phyloP scores from a whole-genome alignment of 2,329 filamentous ascomycete species.

The Aureobasidium namibiae region DNA sequence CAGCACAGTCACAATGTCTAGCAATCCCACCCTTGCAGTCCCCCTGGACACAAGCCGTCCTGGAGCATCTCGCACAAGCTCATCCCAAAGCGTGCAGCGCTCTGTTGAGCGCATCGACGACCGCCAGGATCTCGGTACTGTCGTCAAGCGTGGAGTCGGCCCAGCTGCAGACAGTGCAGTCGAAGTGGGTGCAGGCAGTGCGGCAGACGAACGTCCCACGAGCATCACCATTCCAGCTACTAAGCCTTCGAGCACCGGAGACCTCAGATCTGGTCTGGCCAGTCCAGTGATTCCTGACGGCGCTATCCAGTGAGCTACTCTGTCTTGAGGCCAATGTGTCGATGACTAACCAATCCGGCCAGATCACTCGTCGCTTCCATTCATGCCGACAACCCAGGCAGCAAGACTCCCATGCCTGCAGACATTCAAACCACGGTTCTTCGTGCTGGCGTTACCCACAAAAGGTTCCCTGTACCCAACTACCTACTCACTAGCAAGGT shows the following conservation, averaged over 20 bases:
- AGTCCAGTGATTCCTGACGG: conserved; percentile 16
- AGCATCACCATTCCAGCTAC: conserved; percentile 6
- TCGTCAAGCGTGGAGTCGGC: conserved; percentile 9
- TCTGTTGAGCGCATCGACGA: conserved; percentile 13
- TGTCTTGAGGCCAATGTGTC: background rate
- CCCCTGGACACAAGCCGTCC: background rate
- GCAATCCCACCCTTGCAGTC: background rate
- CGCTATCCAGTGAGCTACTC: conserved; percentile 14
- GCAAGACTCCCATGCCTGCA: conserved; percentile 10
- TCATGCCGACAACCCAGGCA: conserved; percentile 12
- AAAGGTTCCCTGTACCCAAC: conserved; percentile 21
- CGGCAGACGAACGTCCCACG: conserved; percentile 2
- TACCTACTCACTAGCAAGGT: conserved; percentile 20
- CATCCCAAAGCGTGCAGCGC: conserved; percentile 8
- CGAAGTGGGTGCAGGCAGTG: conserved; percentile 6
- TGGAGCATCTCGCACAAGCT: conserved; percentile 11
- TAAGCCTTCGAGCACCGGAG: conserved; percentile 12
- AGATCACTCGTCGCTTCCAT: conserved; percentile 13
- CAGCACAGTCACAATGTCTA: conserved; percentile 4
- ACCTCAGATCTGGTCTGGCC: conserved; percentile 15
- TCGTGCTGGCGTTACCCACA: conserved; percentile 21
- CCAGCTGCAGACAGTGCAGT: conserved; percentile 2
- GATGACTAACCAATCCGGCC: background rate
- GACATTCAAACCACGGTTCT: conserved; percentile 15
- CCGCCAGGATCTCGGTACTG: conserved; percentile 11